Evolutionary conservation across 345 rosid genomes (phyloP).

Genomic region (Gynandropsis gynandra): DNA sequence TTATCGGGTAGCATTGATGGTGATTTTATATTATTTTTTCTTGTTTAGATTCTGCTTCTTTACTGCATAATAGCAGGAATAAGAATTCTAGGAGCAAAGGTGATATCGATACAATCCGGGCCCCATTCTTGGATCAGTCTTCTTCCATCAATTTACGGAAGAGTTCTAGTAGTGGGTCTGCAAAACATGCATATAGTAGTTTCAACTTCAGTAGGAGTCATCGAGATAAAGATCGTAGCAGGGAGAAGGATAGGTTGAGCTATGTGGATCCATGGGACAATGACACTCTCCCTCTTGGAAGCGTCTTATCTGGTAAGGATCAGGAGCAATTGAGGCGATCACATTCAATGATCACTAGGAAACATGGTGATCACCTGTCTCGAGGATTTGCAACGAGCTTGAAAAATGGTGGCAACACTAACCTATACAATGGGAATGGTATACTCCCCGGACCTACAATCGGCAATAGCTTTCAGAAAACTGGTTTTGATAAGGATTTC

Average conservation of each 20-base stretch:
- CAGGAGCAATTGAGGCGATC: slow-evolving; percentile 49
- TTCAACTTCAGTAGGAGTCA: slow-evolving; percentile 61
- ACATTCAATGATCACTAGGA: slow-evolving; percentile 41
- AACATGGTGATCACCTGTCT: slow-evolving; percentile 33
- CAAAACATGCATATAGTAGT: slow-evolving; percentile 69
- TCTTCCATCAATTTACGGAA: slow-evolving; percentile 59
- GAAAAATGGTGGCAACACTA: slow-evolving; percentile 30
- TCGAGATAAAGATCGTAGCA: slow-evolving; percentile 59
- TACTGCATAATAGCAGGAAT: slow-evolving; percentile 37
- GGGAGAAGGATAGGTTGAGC: slow-evolving; percentile 44
- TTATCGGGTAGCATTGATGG: not conserved
- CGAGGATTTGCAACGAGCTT: slow-evolving; percentile 33
- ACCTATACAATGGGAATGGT: slow-evolving; percentile 29
- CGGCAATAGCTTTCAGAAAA: slow-evolving; percentile 25
- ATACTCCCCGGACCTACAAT: slow-evolving; percentile 23
- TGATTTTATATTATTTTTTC: slow-evolving; percentile 12
- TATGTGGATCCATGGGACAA: slow-evolving; percentile 36
- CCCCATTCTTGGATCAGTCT: slow-evolving; percentile 45
- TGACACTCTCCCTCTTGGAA: slow-evolving; percentile 35
- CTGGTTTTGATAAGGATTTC: slow-evolving; percentile 53
- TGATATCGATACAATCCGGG: slow-evolving; percentile 48
- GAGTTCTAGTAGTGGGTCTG: slow-evolving; percentile 58
- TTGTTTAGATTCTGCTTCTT: slow-evolving; percentile 43
- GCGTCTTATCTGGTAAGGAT: slow-evolving; percentile 30
- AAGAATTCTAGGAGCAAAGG: slow-evolving; percentile 41